Conservation (phyloP, 176 grass and related monocot species). For the Microstegium vimineum region DNA sequence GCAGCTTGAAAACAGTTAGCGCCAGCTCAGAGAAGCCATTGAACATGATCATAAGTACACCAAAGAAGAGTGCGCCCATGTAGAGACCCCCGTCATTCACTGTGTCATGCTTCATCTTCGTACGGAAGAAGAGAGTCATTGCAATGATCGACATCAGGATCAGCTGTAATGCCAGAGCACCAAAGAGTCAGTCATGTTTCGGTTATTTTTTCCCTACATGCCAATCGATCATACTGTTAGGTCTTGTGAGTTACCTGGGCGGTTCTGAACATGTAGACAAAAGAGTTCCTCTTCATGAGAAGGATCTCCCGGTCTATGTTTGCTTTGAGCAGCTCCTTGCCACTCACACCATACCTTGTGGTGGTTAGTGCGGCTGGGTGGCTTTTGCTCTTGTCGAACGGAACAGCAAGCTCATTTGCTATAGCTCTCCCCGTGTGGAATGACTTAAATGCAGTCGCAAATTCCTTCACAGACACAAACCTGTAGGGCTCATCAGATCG, state of each 20-base stretch:
- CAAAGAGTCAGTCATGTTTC: neutral
- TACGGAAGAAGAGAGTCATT: slow-evolving; percentile 59
- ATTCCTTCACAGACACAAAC: slow-evolving; percentile 32
- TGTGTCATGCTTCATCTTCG: slow-evolving; percentile 40
- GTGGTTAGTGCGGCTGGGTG: slow-evolving; percentile 58
- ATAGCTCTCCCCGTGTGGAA: slow-evolving; percentile 42
- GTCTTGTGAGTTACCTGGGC: neutral
- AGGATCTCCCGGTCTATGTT: slow-evolving; percentile 43
- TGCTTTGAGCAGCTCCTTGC: slow-evolving; percentile 44
- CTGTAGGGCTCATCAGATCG: too few relatives aligned
- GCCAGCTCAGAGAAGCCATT: slow-evolving; percentile 46
- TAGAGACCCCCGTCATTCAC: slow-evolving; percentile 34
- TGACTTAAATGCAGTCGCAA: slow-evolving; percentile 33
- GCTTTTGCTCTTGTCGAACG: slow-evolving; percentile 41
- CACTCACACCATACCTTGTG: slow-evolving; percentile 35
- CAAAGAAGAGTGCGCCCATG: slow-evolving; percentile 52
- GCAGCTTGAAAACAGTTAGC: slow-evolving; percentile 39
- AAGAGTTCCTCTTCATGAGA: slow-evolving; percentile 68
- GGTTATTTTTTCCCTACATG: neutral
- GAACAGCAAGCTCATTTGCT: slow-evolving; percentile 42
- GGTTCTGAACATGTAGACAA: slow-evolving; percentile 58
- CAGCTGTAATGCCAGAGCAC: slow-evolving; percentile 31
- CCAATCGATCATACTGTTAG: too few relatives aligned
- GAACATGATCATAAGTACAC: slow-evolving; percentile 43
- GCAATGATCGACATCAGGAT: slow-evolving; percentile 26